Conservation (phyloP, 441 rosid genomes). For the Gossypium armourianum region DNA sequence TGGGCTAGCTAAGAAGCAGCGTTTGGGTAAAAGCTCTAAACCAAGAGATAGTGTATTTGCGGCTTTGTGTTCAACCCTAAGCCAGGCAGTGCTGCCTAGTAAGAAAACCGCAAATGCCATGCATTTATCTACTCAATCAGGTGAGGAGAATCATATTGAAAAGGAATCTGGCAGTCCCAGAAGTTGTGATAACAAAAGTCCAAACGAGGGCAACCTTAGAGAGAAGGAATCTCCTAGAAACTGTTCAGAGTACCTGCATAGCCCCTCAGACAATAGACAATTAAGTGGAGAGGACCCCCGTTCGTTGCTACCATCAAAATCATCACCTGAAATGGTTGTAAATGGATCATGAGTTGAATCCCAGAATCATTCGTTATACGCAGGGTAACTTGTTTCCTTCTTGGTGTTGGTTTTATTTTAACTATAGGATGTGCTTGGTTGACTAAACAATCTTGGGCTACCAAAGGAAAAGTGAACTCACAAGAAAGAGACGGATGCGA, state of each 20-base stretch:
- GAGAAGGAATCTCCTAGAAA: conserved; percentile 43
- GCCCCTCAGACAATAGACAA: conserved; percentile 49
- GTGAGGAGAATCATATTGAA: conserved; percentile 26
- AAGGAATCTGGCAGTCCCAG: conserved; percentile 26
- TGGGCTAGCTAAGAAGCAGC: conserved; percentile 55
- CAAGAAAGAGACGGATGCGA: background rate
- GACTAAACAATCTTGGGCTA: background rate
- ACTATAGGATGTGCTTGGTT: background rate
- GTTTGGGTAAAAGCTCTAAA: conserved; percentile 47
- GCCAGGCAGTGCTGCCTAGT: conserved; percentile 72
- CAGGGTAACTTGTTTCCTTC: background rate
- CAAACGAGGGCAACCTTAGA: conserved; percentile 42
- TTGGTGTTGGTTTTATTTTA: background rate
- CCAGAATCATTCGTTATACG: background rate
- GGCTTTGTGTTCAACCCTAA: conserved; percentile 67
- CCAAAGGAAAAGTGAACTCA: background rate
- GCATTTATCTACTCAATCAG: conserved; percentile 19
- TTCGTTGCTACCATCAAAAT: conserved; percentile 49
- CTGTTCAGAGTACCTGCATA: conserved; percentile 44
- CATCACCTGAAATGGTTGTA: conserved; percentile 87
- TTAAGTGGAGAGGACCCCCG: conserved; percentile 52
- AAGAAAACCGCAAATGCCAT: conserved; percentile 37
- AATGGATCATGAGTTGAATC: conserved; percentile 53
- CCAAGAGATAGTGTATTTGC: conserved; percentile 59
- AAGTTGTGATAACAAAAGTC: conserved; percentile 22